Evolutionary conservation across 768 basidiomycete genomes (phyloP), one percentile per base, ranked within the genome.

Genomic region (Pleurotus platypus): DNA sequence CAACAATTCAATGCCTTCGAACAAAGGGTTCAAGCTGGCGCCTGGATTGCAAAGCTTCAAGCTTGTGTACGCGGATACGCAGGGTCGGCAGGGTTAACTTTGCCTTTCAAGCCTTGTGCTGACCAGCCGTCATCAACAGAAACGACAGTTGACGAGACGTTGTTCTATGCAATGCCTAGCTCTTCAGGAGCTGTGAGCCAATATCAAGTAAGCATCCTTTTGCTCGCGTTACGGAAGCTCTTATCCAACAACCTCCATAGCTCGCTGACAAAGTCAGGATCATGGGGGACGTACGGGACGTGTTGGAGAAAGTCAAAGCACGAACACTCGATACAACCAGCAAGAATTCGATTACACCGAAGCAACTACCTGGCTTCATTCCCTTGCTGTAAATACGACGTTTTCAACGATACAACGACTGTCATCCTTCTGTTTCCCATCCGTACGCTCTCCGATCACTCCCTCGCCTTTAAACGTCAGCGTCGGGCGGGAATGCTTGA

Each of bases 91-190:
- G 11, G 20, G 20, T 22, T 24, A n/a, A 51, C 18, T 46, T 27
- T 11, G 13, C 6, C 37, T 39, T 45, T 20, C 0, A 22, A 7
- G 7, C 42, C 26, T 26, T 27, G 13, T 18, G 8, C n/a, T 20
- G 0, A 18, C 24, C 20, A 16, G 6, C 4, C 12, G 16, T 37
- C 6, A 16, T 20, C n/a, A 47, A n/a, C 22, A 3, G 15, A 11
- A 35, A 18, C 38, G 8, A 13, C 50, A 16, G 20, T 60, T 37
- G 20, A 12, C 3, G 87, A 89, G 64, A 91, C 89, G 0, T 64
- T 92, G 0, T 83, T 94, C 66, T 93, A 83, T 65, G 85, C 87
- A 2, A 78, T 88, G 30, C 88, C 90, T 0, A 87, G 85, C 62
- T 90, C 90, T 0, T 93, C 90, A 0, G 90, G 86, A 0, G 76